Conservation (phyloP, 148 eudicot species). For the Nyssa sinensis region DNA sequence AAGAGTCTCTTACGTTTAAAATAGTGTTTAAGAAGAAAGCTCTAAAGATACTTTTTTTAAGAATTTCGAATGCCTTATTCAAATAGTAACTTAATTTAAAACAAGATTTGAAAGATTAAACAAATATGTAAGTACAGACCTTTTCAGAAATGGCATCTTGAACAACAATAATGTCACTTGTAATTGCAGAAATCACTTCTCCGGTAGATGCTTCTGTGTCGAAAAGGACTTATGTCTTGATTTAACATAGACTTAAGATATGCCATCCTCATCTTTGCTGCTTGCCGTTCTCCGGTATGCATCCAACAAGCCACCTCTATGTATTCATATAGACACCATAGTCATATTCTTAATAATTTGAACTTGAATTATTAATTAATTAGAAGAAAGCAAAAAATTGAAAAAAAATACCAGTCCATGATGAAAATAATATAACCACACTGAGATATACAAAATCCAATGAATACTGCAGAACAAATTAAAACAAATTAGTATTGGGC, state of each 20-base stretch:
- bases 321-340: neutral
- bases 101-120: neutral
- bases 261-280: conserved; percentile 93
- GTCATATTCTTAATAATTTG: neutral
- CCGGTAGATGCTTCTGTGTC: conserved; percentile 92
- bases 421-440: conserved; percentile 75
- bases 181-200: conserved; percentile 85
- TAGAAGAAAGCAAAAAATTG: neutral
- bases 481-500: neutral
- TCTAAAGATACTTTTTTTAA: too few relatives aligned
- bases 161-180: conserved; percentile 77
- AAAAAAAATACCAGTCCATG: conserved; percentile 69
- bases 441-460: conserved; percentile 94
- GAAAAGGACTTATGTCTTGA: conserved; percentile 85
- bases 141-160: conserved; percentile 97
- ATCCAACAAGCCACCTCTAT: conserved; percentile 96
- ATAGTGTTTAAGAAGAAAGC: too few relatives aligned
- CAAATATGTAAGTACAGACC: too few relatives aligned
- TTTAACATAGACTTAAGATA: conserved; percentile 76
- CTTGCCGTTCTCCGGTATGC: conserved; percentile 95
- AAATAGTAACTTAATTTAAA: too few relatives aligned
- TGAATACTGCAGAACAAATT: conserved; percentile 63
- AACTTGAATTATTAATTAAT: too few relatives aligned
- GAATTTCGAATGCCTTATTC: too few relatives aligned
- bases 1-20: too few relatives aligned